Percentiles rank a stretch among this genome's conserved stretches.
phyloP scores from a whole-genome alignment of 163 green algal species.

The Scenedesmus sp. region DNA sequence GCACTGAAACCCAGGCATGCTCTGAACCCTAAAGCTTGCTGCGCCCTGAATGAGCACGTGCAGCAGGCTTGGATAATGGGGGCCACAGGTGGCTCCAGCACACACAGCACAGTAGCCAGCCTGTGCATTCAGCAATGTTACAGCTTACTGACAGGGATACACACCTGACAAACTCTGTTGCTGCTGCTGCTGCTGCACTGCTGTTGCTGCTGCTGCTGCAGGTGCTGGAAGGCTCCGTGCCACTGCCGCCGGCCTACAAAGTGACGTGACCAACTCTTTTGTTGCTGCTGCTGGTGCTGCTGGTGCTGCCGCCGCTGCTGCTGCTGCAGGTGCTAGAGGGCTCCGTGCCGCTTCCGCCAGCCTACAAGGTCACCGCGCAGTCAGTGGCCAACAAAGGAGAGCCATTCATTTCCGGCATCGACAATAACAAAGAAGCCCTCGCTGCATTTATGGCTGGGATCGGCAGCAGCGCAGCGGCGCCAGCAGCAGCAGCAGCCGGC shows the following conservation, averaged over 20 bases:
- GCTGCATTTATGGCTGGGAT: conserved; percentile 52
- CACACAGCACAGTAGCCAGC: too few relatives aligned
- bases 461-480: conserved; percentile 42
- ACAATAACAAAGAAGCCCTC: conserved; percentile 54
- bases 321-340: conserved; percentile 45
- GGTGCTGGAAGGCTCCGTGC: too few relatives aligned
- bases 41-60: not conserved
- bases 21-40: not conserved
- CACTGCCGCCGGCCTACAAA: conserved; percentile 39
- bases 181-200: too few relatives aligned
- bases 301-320: not conserved
- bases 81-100: too few relatives aligned
- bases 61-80: not conserved
- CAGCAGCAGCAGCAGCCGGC: not conserved
- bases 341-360: conserved; percentile 19
- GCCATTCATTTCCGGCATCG: conserved; percentile 75
- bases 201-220: not conserved
- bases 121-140: too few relatives aligned
- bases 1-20: not conserved
- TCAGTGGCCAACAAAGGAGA: conserved; percentile 80
- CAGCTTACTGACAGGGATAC: too few relatives aligned
- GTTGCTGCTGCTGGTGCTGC: not conserved
- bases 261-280: not conserved
- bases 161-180: too few relatives aligned
- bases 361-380: conserved; percentile 52